Conservation (phyloP, 768 basidiomycete species). For the Leccinum ochraceum region DNA sequence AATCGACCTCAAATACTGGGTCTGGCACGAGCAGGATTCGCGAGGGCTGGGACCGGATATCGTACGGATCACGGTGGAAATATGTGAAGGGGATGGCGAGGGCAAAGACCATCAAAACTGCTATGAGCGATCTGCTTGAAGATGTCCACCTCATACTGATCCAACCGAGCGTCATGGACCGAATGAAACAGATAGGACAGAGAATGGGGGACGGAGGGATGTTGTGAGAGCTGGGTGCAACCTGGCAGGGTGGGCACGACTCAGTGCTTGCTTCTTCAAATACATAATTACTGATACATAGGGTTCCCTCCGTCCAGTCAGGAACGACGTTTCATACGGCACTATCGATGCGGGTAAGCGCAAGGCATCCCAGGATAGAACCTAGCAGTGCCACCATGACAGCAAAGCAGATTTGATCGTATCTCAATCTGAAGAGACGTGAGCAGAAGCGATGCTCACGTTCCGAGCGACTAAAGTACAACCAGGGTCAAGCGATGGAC, state of each 20-base stretch:
- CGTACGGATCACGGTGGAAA: background rate
- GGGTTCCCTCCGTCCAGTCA: background rate
- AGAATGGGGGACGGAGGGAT: background rate
- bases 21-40: background rate
- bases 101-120: background rate
- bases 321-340: background rate
- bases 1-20: background rate
- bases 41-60: no score
- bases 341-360: background rate
- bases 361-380: background rate
- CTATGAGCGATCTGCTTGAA: background rate
- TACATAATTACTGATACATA: background rate
- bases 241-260: background rate
- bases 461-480: background rate
- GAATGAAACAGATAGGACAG: background rate
- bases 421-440: background rate
- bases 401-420: background rate
- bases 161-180: constrained; percentile 1
- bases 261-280: background rate
- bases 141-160: background rate
- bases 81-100: background rate
- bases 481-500: background rate
- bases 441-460: background rate
- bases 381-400: background rate
- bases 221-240: background rate